Conservation (phyloP, 352 stramenopile species). For the Albugo candida region DNA sequence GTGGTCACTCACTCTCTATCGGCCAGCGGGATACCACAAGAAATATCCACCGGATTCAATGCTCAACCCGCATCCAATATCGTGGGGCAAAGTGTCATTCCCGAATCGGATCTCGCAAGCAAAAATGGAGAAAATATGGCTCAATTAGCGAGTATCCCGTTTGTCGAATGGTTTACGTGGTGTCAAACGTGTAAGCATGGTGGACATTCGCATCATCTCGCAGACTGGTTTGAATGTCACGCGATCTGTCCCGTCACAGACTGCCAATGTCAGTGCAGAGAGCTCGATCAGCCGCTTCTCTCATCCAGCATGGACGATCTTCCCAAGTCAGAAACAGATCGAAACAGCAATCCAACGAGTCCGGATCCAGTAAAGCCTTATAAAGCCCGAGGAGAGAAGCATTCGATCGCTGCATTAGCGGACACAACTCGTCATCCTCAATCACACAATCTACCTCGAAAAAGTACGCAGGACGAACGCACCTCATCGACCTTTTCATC, state of each 20-base stretch:
- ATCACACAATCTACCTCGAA: no score
- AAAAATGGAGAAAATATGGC: slow-evolving; percentile 53
- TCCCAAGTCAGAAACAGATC: slow-evolving; percentile 25
- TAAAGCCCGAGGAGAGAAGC: no score
- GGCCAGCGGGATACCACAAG: slow-evolving; percentile 19
- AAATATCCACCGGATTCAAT: slow-evolving; percentile 29
- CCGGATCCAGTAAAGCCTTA: no score
- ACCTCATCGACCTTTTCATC: no score
- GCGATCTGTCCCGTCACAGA: slow-evolving; percentile 82
- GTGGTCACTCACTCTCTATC: slow-evolving; percentile 13
- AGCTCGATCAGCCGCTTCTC: slow-evolving; percentile 36
- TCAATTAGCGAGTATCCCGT: slow-evolving; percentile 83
- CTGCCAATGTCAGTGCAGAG: slow-evolving; percentile 83
- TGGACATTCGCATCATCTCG: slow-evolving; percentile 85
- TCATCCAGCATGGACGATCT: not conserved
- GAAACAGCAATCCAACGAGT: not conserved
- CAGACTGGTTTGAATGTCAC: slow-evolving; percentile 86
- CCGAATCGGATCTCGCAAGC: slow-evolving; percentile 7
- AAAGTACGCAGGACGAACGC: no score
- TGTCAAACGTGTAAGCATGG: slow-evolving; percentile 82
- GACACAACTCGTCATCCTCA: no score
- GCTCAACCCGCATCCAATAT: slow-evolving; percentile 15
- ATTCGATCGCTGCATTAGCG: no score
- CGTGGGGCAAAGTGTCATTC: slow-evolving; percentile 5
- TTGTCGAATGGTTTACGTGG: slow-evolving; percentile 92